These are phyloP conservation scores for Penicillium subrubescens DNA, from an alignment of 495 filamentous ascomycete genomes.

Conservation along the genomic window DNA sequence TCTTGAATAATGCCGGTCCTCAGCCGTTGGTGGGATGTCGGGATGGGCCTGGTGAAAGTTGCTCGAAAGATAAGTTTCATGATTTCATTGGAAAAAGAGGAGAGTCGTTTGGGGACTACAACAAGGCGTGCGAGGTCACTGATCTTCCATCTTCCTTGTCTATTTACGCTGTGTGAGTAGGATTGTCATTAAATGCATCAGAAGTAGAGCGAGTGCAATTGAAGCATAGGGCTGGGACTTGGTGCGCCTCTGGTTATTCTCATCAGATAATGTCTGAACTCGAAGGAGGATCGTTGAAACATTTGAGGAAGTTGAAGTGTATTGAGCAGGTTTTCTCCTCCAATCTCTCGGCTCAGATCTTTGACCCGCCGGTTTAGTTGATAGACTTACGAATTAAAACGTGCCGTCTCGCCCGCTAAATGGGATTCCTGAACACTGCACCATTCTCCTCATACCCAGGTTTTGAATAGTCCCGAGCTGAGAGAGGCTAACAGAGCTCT, in stretches of 20 bases:
- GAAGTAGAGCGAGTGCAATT: background rate
- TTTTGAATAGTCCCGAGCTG: background rate
- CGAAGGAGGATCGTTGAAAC: no score
- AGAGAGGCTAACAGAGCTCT: background rate
- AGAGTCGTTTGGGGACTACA: background rate
- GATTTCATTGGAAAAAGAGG: background rate
- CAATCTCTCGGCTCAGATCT: no score
- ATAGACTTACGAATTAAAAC: no score
- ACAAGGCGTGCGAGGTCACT: background rate
- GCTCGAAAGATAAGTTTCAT: slow-evolving; percentile 8
- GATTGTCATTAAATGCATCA: background rate
- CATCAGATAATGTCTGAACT: no score
- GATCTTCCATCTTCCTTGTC: background rate
- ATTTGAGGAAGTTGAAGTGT: no score
- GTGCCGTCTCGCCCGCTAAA: no score
- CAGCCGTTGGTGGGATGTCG: slow-evolving; percentile 26
- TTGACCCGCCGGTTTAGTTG: no score
- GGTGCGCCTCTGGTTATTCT: no score
- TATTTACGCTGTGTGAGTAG: background rate
- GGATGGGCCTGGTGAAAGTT: slow-evolving; percentile 28
- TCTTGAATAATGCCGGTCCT: slow-evolving; percentile 25
- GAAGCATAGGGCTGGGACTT: background rate
- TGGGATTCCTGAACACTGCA: no score
- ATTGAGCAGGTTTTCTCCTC: no score
- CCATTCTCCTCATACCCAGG: no score